These are phyloP conservation scores for Zygoascus biomembranicola DNA, from an alignment of 805 yeast species.

Conservation along the genomic window DNA sequence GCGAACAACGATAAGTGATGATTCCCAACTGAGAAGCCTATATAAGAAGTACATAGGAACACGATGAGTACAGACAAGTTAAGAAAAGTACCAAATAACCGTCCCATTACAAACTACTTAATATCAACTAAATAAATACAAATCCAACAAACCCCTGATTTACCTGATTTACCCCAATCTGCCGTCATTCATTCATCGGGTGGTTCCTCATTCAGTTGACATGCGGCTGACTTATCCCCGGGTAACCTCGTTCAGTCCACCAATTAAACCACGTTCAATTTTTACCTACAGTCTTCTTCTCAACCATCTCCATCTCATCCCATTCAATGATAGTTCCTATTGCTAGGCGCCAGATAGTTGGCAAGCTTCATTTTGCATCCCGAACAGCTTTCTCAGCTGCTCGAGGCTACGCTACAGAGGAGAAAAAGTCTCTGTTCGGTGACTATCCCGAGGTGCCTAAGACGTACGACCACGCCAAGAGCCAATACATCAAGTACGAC, in stretches of 20 bases:
- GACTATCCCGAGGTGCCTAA: slow-evolving; percentile 59
- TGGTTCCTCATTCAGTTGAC: too few species aligned
- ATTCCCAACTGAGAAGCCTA: too few species aligned
- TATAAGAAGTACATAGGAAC: too few species aligned
- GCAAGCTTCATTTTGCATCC: not conserved
- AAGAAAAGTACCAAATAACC: too few species aligned
- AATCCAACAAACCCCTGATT: too few species aligned
- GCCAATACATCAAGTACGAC: slow-evolving; percentile 67
- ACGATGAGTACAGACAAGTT: too few species aligned
- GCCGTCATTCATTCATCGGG: too few species aligned
- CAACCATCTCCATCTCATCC: not conserved
- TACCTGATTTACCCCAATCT: too few species aligned
- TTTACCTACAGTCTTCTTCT: not conserved
- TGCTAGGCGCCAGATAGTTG: not conserved
- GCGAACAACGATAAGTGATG: too few species aligned
- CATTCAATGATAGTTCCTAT: not conserved
- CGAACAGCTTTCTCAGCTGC: not conserved
- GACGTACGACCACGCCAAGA: slow-evolving; percentile 54
- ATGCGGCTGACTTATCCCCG: not conserved
- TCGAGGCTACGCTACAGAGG: not conserved
- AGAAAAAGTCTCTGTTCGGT: slow-evolving; percentile 17
- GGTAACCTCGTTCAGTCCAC: not conserved
- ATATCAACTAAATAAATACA: too few species aligned
- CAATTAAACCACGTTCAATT: not conserved
- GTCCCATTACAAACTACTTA: too few species aligned